Conservation (phyloP, 495 filamentous ascomycete species). For the Penicillium alfredii region DNA sequence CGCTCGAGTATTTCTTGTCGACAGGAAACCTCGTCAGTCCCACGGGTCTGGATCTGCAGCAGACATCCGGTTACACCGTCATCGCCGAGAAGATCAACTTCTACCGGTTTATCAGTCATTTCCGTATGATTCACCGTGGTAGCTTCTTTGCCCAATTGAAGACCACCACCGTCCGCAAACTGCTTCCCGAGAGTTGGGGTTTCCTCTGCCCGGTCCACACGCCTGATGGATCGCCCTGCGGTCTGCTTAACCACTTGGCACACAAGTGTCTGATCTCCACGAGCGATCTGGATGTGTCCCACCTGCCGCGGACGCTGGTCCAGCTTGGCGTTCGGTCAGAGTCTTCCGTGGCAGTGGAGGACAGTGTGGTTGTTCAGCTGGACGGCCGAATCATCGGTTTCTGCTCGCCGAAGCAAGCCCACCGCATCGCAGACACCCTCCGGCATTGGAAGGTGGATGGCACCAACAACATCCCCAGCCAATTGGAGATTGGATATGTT, state of each 20-base stretch:
- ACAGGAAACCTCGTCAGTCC: slow-evolving; percentile 90
- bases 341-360: slow-evolving; percentile 66
- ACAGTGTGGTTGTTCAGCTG: slow-evolving; percentile 81
- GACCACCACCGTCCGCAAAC: slow-evolving; percentile 91
- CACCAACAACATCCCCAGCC: slow-evolving; percentile 70
- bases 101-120: slow-evolving; percentile 96
- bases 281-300: slow-evolving; percentile 58
- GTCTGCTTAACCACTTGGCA: slow-evolving; percentile 88
- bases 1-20: slow-evolving; percentile 90
- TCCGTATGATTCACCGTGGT: slow-evolving; percentile 98
- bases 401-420: slow-evolving; percentile 77
- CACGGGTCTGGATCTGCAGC: slow-evolving; percentile 88
- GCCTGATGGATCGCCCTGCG: slow-evolving; percentile 91
- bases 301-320: slow-evolving; percentile 62
- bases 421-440: slow-evolving; percentile 71
- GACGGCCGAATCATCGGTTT: slow-evolving; percentile 87
- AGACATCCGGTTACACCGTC: slow-evolving; percentile 89
- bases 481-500: slow-evolving; percentile 88
- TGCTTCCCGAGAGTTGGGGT: slow-evolving; percentile 95
- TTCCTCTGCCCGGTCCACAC: slow-evolving; percentile 98
- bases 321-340: slow-evolving; percentile 70
- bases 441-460: slow-evolving; percentile 95
- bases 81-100: slow-evolving; percentile 99
- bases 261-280: slow-evolving; percentile 93
- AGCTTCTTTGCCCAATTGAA: slow-evolving; percentile 98